Evolutionary conservation across 2,329 filamentous ascomycete species (phyloP).

Genomic region (Aureobasidium lini): DNA sequence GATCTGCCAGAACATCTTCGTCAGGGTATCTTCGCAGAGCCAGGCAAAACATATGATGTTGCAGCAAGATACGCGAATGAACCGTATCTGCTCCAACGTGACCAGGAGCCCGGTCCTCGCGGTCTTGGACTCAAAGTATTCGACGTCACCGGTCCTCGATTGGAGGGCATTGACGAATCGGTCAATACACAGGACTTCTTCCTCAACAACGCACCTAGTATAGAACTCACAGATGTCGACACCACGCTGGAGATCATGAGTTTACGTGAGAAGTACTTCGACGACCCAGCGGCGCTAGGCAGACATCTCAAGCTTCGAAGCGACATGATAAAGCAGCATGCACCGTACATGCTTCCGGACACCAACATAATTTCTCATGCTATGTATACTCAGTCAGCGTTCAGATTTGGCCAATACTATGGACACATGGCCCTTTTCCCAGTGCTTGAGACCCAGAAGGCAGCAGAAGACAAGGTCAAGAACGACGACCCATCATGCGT

Average conservation of each 20-base stretch:
- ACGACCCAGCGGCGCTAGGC: conserved; percentile 19
- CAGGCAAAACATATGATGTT: conserved; percentile 17
- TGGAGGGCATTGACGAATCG: conserved; percentile 16
- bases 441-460: conserved; percentile 19
- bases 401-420: conserved; percentile 25
- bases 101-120: conserved; percentile 19
- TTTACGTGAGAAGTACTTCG: conserved; percentile 25
- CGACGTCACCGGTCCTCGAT: conserved; percentile 12
- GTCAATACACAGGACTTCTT: conserved; percentile 25
- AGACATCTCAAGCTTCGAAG: conserved; percentile 24
- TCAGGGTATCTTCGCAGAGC: conserved; percentile 17
- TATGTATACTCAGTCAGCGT: conserved; percentile 27
- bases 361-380: conserved; percentile 31
- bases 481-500: conserved; percentile 20
- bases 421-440: conserved; percentile 26
- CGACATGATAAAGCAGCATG: conserved; percentile 25
- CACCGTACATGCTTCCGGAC: conserved; percentile 26
- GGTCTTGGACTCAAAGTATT: conserved; percentile 21
- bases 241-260: conserved; percentile 28
- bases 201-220: conserved; percentile 28
- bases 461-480: conserved; percentile 19
- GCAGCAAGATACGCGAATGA: conserved; percentile 21
- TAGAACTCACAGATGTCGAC: conserved; percentile 27
- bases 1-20: conserved; percentile 20
- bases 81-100: conserved; percentile 20